Evolutionary conservation across 768 basidiomycete genomes (phyloP), one percentile per base, ranked within the genome.

Genomic region (Royoungia palumana): DNA sequence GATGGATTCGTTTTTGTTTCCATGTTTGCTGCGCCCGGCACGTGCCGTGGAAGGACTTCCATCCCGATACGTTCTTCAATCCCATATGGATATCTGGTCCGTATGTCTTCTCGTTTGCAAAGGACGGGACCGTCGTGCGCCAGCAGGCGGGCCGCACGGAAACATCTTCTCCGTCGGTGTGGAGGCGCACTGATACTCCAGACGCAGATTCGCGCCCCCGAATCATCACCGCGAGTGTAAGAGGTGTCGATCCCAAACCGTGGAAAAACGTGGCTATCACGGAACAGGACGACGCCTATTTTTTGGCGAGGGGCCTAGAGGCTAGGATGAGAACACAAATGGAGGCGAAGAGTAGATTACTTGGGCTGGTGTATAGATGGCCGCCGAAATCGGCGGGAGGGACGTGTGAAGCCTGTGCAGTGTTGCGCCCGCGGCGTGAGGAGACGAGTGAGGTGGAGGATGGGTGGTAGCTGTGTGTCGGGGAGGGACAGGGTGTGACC

Each of bases 1-100:
- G 30, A 59, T 22, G 16, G n/a, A 17, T 6, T 17, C 37, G 30
- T 27, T 5, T 12, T 13, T 3, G 7, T 5, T 17, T 19, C 38
- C 20, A 10, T 17, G 10, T 28, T 28, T 28, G 7, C 24, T 25
- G 24, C 8, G 8, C 9, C 12, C 21, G 54, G 51, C 21, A 35
- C 19, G 13, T n/a, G 27, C n/a, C 32, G 3, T 25, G 17, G 14
- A 45, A 21, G 22, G 67, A 85, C 78, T 65, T 84, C 73, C 59
- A 78, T 75, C 42, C 73, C 65, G 56, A 83, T 73, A 28, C 73
- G 65, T 49, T 80, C 72, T 47, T 73, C 67, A 49, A 72, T 54
- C 35, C 59, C 51, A 30, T 73, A 65, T 36, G 80, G 75, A 65
- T 52, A 54, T 48, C 55, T 2, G 56, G 62, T 35, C 55, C 58